Evolutionary conservation across 2,329 filamentous ascomycete species (phyloP).

Genomic region (Pseudogymnoascus verrucosus): DNA sequence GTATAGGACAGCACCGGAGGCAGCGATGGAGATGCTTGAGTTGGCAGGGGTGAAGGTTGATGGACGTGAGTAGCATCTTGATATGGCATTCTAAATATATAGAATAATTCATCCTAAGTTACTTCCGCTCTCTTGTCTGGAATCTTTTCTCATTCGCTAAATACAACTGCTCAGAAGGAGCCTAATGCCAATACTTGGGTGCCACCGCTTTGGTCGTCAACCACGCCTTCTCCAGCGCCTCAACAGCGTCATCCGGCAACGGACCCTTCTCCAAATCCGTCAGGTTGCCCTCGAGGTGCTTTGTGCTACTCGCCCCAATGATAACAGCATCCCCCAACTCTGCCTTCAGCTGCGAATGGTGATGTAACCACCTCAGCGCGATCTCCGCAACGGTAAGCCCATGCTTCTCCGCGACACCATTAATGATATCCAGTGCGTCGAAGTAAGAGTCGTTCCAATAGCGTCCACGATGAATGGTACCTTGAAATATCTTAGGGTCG

Average conservation of each 20-base stretch:
- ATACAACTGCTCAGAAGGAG: neutral
- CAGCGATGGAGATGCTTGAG: neutral
- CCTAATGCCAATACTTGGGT: slow-evolving; percentile 44
- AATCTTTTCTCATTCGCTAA: slow-evolving; percentile 8
- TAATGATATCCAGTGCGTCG: slow-evolving; percentile 59
- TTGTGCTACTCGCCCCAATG: slow-evolving; percentile 49
- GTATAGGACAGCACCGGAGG: neutral
- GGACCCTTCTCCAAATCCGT: neutral
- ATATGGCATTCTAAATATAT: neutral
- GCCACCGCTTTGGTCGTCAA: slow-evolving; percentile 68
- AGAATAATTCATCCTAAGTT: neutral
- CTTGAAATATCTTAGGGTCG: slow-evolving; percentile 38
- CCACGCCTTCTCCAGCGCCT: slow-evolving; percentile 38
- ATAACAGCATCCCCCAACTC: slow-evolving; percentile 50
- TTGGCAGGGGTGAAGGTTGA: neutral
- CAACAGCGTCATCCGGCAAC: neutral
- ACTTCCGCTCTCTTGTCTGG: neutral
- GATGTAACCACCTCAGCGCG: slow-evolving; percentile 63
- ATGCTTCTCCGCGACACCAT: slow-evolving; percentile 59
- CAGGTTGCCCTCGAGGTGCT: slow-evolving; percentile 51
- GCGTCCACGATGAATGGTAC: slow-evolving; percentile 42
- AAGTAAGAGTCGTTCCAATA: slow-evolving; percentile 58
- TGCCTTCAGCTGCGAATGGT: slow-evolving; percentile 56
- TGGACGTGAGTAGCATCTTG: neutral
- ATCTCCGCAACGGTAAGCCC: slow-evolving; percentile 63